These are phyloP conservation scores for Apiospora aurea DNA, from an alignment of 2,329 filamentous ascomycete genomes.

Conservation along the genomic window DNA sequence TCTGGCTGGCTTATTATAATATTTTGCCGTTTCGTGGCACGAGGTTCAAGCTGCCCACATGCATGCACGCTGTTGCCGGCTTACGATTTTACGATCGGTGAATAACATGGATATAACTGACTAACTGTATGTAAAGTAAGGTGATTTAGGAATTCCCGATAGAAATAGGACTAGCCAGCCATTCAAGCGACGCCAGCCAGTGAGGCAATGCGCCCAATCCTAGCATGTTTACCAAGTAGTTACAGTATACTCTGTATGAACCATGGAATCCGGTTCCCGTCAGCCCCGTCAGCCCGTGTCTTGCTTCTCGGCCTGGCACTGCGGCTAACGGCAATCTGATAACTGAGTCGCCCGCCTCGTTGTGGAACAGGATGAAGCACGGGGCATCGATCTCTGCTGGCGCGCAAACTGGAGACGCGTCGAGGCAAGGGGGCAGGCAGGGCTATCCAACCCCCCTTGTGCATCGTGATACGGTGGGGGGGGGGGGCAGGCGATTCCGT, in stretches of 20 bases:
- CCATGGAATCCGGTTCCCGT: neutral
- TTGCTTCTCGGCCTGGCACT: neutral
- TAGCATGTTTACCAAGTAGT: neutral
- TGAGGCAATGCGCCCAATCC: neutral
- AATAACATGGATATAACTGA: neutral
- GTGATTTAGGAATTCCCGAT: neutral
- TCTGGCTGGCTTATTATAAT: too few species aligned
- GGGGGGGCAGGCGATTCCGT: slow-evolving; percentile 10
- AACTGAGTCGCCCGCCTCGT: slow-evolving; percentile 1
- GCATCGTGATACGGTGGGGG: slow-evolving; percentile 16
- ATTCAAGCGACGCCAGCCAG: neutral
- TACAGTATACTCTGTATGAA: neutral
- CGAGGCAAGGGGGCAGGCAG: slow-evolving; percentile 5
- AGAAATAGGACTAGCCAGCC: neutral
- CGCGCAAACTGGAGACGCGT: slow-evolving; percentile 16
- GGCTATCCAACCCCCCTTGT: slow-evolving; percentile 10
- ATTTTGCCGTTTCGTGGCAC: neutral
- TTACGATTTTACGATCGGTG: neutral
- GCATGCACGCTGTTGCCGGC: neutral
- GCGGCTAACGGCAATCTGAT: neutral
- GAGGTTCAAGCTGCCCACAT: neutral
- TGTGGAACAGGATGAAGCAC: neutral
- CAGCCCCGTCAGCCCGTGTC: too few species aligned
- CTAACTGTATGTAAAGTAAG: neutral
- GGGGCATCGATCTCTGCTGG: neutral